Evolutionary conservation across 1,284 basidiomycete genomes (phyloP).

Genomic region (Puccinia triticina): DNA sequence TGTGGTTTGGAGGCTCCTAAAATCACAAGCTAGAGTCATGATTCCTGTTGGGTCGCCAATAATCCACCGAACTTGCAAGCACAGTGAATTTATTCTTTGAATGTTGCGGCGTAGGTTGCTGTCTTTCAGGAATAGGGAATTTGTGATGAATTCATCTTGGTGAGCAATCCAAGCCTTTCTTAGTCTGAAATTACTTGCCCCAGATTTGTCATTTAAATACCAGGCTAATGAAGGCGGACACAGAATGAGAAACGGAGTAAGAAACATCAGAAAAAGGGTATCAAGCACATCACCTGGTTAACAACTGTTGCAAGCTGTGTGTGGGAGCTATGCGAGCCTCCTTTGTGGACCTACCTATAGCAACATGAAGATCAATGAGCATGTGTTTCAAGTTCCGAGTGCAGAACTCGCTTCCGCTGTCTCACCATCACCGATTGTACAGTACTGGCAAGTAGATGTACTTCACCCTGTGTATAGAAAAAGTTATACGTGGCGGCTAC

Average conservation of each 20-base stretch:
- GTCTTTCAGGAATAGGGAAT: background rate
- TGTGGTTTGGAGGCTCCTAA: background rate
- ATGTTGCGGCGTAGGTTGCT: background rate
- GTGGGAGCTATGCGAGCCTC: no score
- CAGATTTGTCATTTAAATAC: background rate
- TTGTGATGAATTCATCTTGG: background rate
- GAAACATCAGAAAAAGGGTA: no score
- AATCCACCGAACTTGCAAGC: background rate
- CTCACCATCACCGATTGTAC: background rate
- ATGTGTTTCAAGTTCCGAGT: no score
- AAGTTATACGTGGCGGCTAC: background rate
- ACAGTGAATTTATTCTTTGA: background rate
- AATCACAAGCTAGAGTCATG: slow-evolving; percentile 4
- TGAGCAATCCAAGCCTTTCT: background rate
- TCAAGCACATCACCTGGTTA: no score
- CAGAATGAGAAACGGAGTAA: no score
- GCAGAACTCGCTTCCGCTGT: background rate
- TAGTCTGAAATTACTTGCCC: background rate
- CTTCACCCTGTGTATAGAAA: background rate
- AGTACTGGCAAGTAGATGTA: no score
- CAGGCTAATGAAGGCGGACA: no score
- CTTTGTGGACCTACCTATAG: no score
- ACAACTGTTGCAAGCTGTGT: no score
- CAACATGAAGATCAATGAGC: no score
- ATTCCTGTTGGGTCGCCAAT: background rate